These are phyloP conservation scores for Polyplosphaeria fusca DNA, from an alignment of 495 filamentous ascomycete genomes.

Conservation along the genomic window DNA sequence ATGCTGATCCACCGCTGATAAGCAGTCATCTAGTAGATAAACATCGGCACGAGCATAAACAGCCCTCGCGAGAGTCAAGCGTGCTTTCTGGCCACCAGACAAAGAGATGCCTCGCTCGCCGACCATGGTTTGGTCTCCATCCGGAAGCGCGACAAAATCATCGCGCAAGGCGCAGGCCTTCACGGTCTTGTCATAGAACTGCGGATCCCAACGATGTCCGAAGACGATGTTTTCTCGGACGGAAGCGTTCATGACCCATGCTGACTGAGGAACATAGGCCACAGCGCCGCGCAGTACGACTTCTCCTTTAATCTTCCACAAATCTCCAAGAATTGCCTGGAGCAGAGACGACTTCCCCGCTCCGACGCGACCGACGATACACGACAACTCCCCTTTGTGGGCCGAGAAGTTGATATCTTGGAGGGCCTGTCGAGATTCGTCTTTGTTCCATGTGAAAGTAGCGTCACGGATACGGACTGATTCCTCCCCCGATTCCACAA, in stretches of 20 bases:
- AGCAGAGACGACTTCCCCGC: conserved; percentile 91
- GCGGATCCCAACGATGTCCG: conserved; percentile 89
- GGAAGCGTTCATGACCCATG: conserved; percentile 98
- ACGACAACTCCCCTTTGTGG: conserved; percentile 85
- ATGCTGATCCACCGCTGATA: conserved; percentile 97
- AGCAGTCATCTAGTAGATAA: conserved; percentile 88
- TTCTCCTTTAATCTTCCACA: conserved; percentile 85
- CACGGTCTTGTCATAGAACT: conserved; percentile 91
- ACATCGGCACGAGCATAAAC: conserved; percentile 98
- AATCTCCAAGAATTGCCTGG: conserved; percentile 78
- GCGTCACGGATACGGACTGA: conserved; percentile 77
- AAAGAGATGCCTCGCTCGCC: conserved; percentile 96
- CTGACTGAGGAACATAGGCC: conserved; percentile 87
- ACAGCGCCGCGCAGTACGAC: conserved; percentile 75
- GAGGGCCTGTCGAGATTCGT: conserved; percentile 58
- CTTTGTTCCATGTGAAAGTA: conserved; percentile 91
- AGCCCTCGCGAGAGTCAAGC: conserved; percentile 89
- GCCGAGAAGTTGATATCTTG: conserved; percentile 82
- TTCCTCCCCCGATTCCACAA: conserved; percentile 74
- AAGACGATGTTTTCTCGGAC: conserved; percentile 97
- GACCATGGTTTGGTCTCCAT: conserved; percentile 95
- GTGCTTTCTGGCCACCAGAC: conserved; percentile 94
- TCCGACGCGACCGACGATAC: conserved; percentile 92
- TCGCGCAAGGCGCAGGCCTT: conserved; percentile 90
- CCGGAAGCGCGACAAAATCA: conserved; percentile 88